Base-by-base conservation (phyloP, 148 eudicot species). In the Fallopia convolvulus region DNA sequence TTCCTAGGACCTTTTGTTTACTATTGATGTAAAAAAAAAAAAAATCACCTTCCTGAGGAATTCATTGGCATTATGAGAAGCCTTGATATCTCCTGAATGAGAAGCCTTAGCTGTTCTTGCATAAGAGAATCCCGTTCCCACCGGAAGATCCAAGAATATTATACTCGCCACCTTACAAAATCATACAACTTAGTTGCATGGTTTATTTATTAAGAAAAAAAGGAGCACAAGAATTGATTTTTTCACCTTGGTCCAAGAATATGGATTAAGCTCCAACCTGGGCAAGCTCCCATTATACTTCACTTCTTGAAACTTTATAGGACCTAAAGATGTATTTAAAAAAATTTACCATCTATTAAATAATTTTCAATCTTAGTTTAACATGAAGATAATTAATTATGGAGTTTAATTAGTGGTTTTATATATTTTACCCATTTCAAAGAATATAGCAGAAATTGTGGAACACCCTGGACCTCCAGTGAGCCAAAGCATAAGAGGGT, bases 401-500 rank as follows among this genome's bases (percentile, higher is more conserved):
- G 17, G 1, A 26, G 30, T 26, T 26, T 52, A 12, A 5, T 3
- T 52, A 14, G 5, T 52, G 58, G 6, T 13, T 52, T 52, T 0
- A n/a, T n/a, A n/a, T n/a, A n/a, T 23, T 44, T 6, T 71, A 82
- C 85, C 87, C 14, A 78, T 84, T 79, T 82, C 87, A 76, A 77
- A 84, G 41, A 83, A 74, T 33, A 85, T 50, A 6, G 82, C 87
- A 5, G 83, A 53, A 71, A 81, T 66, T 41, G 81, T 74, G 40
- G 91, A 84, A 53, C 89, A 88, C 50, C 83, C 82, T 14, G 91
- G 91, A 39, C 91, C 91, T 65, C 91, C 91, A 1, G 86, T 77
- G 1, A 86, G 33, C 91, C 91, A 86, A 60, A 88, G 70, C 8
- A 88, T 1, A 4, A 86, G 49, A 40, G 91, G 91, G 36, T 81